Evolutionary conservation across 352 stramenopile species (phyloP), one percentile per base, ranked within the genome.

Genomic region (Globisporangium irregulare): DNA sequence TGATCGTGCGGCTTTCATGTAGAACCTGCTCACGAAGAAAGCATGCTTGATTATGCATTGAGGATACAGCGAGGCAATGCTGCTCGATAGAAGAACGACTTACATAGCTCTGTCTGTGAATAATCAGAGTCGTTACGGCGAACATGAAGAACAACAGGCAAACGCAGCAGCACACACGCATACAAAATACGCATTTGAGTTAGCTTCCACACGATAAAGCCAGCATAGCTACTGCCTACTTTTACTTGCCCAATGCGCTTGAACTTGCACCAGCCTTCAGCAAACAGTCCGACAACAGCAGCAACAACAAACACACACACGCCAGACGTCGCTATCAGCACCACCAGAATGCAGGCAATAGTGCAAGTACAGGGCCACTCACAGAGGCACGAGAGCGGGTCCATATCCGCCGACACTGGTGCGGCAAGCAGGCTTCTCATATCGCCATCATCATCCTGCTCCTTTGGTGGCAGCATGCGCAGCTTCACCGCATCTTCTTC

Each of bases 311-410:
- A 48, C 41, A 48, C 24, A 58, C 41, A 48, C 24, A 58, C 15
- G 3, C 12, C 24, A 58, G 24, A 10, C 43, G 15, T 22, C 24
- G 15, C 53, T 15, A 14, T 59, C 51, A 58, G 51, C 29, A 12
- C 0, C 9, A 14, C 12, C 53, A 22, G 14, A 29, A 24, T 1
- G 29, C 58, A 64, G 25, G 36, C 48, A 56, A 24, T 20, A 62
- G 8, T 29, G 36, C 12, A 22, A 4, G 66, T 41, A 7, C 58
- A 51, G 7, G 20, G n/a, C 20, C 10, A 73, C 73, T 34, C 29
- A 78, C 83, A 91, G 20, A 89, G 68, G 66, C 74, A 89, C 4
- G 81, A 71, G 56, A 81, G 76, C 20, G 81, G 81, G 61, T 91
- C 83, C n/a, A 73, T 86, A 34, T 67, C 81, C 10, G 34, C 54